phyloP scores from a whole-genome alignment of 1,284 basidiomycete genomes.

The Rhodotorula sp. region DNA sequence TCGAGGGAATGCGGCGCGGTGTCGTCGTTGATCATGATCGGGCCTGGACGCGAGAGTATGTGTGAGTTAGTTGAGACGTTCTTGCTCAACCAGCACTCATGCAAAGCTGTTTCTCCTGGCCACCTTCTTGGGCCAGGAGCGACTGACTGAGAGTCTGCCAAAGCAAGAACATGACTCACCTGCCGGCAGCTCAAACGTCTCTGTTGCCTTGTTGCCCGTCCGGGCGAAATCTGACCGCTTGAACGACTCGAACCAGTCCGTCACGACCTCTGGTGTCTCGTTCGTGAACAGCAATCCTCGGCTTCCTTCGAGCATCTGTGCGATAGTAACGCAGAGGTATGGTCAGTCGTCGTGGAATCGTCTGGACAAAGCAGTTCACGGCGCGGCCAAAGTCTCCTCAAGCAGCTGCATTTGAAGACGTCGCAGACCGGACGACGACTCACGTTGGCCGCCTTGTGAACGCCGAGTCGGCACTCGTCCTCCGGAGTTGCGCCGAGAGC shows the following conservation, averaged over 20 bases:
- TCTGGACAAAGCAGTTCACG: neutral
- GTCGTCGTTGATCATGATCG: conserved; percentile 54
- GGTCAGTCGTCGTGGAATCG: neutral
- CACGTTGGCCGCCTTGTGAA: conserved; percentile 76
- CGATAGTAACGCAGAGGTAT: neutral
- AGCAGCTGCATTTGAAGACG: too few species aligned
- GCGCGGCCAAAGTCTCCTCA: too few species aligned
- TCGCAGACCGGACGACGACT: conserved; percentile 45
- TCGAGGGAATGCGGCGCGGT: conserved; percentile 96
- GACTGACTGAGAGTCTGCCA: neutral
- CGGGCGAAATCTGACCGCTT: conserved; percentile 87
- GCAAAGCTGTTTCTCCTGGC: too few species aligned
- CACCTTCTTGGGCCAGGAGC: too few species aligned
- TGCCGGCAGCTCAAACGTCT: conserved; percentile 71
- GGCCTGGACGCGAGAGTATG: conserved; percentile 46
- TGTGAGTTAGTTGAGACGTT: neutral
- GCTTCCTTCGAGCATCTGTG: conserved; percentile 84
- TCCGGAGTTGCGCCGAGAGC: conserved; percentile 85
- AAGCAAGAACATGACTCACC: conserved; percentile 52
- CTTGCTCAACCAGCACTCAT: too few species aligned
- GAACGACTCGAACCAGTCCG: conserved; percentile 93
- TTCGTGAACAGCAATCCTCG: conserved; percentile 91
- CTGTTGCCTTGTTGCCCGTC: conserved; percentile 73
- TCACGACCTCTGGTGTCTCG: conserved; percentile 78
- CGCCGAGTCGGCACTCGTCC: conserved; percentile 77